Conservation (phyloP, 2,329 filamentous ascomycete species). For the Pleurostoma richardsiae region DNA sequence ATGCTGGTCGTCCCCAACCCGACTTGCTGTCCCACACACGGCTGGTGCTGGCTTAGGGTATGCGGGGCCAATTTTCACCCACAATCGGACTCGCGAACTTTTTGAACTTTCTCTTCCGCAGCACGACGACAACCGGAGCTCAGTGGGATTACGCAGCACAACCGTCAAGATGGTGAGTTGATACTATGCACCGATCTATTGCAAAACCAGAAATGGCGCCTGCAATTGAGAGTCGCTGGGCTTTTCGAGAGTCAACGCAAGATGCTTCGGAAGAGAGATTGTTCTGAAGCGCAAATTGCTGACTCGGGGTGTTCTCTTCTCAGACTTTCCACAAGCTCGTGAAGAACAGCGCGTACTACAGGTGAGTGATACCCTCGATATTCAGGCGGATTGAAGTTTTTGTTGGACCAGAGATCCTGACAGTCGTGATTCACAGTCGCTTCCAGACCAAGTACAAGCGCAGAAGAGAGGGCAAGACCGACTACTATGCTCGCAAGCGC, state of each 20-base stretch:
- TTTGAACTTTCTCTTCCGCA: conserved; percentile 14
- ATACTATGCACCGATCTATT: conserved; percentile 19
- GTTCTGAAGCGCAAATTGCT: conserved; percentile 99
- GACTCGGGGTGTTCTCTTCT: conserved; percentile 66
- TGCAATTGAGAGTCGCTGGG: background rate
- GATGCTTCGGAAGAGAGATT: conserved; percentile 83
- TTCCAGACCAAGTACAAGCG: conserved; percentile 99
- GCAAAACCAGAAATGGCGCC: conserved; percentile 22
- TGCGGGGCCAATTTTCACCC: conserved; percentile 17
- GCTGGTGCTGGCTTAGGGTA: conserved; percentile 1
- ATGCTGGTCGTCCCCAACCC: conserved; percentile 4
- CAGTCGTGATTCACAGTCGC: conserved; percentile 53
- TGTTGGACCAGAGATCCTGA: conserved; percentile 1
- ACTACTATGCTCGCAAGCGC: conserved; percentile 99
- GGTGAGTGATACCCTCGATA: conserved; percentile 52
- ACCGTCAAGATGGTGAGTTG: conserved; percentile 67
- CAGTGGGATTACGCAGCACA: conserved; percentile 35
- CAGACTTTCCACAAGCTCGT: conserved; percentile 90
- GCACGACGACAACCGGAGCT: conserved; percentile 26
- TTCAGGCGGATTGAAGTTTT: background rate
- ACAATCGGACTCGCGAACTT: conserved; percentile 20
- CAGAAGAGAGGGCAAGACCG: conserved; percentile 93
- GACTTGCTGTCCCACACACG: background rate
- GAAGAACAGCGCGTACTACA: conserved; percentile 99
- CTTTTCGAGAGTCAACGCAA: conserved; percentile 75